phyloP scores from a whole-genome alignment of 2,329 filamentous ascomycete species.

The Penicillium sp. region DNA sequence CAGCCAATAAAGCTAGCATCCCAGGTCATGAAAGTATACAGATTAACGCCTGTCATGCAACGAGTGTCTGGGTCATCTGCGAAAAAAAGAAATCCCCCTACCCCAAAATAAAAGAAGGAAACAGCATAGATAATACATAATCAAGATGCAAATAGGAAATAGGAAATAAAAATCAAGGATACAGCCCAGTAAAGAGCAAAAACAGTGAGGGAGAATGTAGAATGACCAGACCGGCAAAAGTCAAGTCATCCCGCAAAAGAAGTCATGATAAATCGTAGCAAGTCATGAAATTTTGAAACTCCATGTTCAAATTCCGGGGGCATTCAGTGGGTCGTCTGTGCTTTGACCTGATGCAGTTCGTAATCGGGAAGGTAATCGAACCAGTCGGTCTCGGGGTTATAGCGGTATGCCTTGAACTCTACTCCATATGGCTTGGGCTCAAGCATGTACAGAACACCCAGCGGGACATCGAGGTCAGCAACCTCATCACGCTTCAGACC shows the following conservation, averaged over 20 bases:
- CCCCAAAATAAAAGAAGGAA: background rate
- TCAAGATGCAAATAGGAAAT: background rate
- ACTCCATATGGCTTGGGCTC: slow-evolving; percentile 98
- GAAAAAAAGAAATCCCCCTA: too few species aligned
- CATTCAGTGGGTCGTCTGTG: slow-evolving; percentile 10
- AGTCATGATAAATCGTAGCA: slow-evolving; percentile 21
- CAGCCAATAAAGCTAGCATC: background rate
- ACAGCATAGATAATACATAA: slow-evolving; percentile 3
- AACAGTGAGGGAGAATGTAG: background rate
- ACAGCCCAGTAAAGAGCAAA: background rate
- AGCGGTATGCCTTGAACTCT: slow-evolving; percentile 93
- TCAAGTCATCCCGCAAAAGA: background rate
- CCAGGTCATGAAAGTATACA: slow-evolving; percentile 3
- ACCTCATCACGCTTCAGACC: slow-evolving; percentile 88
- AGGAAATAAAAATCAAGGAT: background rate
- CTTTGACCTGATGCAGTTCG: slow-evolving; percentile 57
- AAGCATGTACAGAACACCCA: slow-evolving; percentile 91
- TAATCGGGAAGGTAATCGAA: slow-evolving; percentile 88
- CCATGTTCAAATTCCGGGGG: background rate
- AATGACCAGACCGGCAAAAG: background rate
- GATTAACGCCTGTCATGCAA: slow-evolving; percentile 10
- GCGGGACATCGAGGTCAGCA: slow-evolving; percentile 87
- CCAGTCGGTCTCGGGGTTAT: slow-evolving; percentile 73
- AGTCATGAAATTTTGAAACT: slow-evolving; percentile 9
- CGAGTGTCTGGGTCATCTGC: background rate